Percentiles rank a stretch among this genome's conserved stretches.
Conservation (phyloP, 2,329 filamentous ascomycete genomes). For the Penicillium sclerotigenum region DNA sequence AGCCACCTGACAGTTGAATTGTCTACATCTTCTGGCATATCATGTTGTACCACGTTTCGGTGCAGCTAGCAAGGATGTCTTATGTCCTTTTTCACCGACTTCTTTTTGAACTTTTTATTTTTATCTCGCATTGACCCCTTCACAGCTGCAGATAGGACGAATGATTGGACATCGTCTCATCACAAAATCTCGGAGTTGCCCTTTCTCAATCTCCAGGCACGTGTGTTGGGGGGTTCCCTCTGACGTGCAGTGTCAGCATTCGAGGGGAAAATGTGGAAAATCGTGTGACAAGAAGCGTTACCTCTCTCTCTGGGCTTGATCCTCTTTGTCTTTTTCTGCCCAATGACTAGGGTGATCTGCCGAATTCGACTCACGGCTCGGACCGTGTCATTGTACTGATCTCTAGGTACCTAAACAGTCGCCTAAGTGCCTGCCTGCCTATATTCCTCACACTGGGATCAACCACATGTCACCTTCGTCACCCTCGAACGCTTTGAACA, state of each 20-base stretch:
- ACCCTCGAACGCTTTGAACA: slow-evolving; percentile 14
- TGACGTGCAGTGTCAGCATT: slow-evolving; percentile 4
- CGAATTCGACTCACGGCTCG: slow-evolving; percentile 26
- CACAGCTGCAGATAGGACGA: background rate
- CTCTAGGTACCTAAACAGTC: background rate
- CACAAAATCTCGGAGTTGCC: background rate
- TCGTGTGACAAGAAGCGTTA: slow-evolving; percentile 18
- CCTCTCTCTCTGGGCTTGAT: background rate
- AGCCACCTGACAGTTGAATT: background rate
- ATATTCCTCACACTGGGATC: background rate
- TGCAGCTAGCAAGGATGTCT: slow-evolving; percentile 21
- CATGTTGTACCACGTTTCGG: slow-evolving; percentile 27
- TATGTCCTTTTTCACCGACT: slow-evolving; percentile 9
- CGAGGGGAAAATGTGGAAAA: background rate
- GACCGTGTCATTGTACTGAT: slow-evolving; percentile 24
- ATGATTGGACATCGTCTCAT: background rate
- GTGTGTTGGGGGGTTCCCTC: slow-evolving; percentile 9
- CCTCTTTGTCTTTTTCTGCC: slow-evolving; percentile 26
- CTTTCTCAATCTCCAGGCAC: background rate
- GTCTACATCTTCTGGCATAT: slow-evolving; percentile 12
- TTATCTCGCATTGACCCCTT: slow-evolving; percentile 2
- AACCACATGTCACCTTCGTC: background rate
- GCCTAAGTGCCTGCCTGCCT: background rate
- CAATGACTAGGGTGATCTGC: slow-evolving; percentile 18
- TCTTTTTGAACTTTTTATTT: background rate